Evolutionary conservation across 768 basidiomycete species (phyloP), one percentile per base, ranked within the genome.

Genomic region (Agaricus bisporus): DNA sequence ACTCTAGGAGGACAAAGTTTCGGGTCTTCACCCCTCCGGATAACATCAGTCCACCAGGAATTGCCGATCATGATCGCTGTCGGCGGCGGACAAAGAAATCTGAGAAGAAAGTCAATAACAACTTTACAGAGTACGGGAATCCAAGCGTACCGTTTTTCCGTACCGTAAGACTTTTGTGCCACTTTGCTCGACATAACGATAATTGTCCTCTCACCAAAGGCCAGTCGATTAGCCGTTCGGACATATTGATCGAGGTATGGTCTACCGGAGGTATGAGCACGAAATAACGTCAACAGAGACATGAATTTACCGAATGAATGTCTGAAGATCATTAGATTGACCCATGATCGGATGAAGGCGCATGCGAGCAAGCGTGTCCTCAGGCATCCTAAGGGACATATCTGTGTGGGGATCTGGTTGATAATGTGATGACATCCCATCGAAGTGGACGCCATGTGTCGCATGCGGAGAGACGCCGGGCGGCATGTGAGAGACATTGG

Each of bases 121-220:
- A 22, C 11, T 43, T 48, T 51, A 47, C 38, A 47, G 32, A 22
- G 37, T 11, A 32, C 20, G 41, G 18, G 43, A 54, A 14, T 36
- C 32, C 29, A 52, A 37, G 63, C 76, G 43, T 56, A 88, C 88
- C 95, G 80, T 68, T 97, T 97, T 69, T 98, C 95, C 15, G 88
- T 93, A 36, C 94, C 95, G 65, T 98, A 98, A 8, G 91, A 93
- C 66, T 98, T 95, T 75, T 98, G 95, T 3, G 92, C 95, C 28
- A 98, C 94, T 64, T 89, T 93, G 66, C 89, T 92, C n/a, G 92
- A 95, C 90, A 97, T 94, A 61, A 98, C 88, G 56, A 98, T 88
- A 56, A 98, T 82, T 4, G 93, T 92, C 45, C 93, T 83, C 67
- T 98, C 95, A 48, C 95, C 95, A 61, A 88, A 88, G 1, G 88